Evolutionary conservation across 2,329 filamentous ascomycete species (phyloP).

Genomic region (Ophiosphaerella herpotricha): DNA sequence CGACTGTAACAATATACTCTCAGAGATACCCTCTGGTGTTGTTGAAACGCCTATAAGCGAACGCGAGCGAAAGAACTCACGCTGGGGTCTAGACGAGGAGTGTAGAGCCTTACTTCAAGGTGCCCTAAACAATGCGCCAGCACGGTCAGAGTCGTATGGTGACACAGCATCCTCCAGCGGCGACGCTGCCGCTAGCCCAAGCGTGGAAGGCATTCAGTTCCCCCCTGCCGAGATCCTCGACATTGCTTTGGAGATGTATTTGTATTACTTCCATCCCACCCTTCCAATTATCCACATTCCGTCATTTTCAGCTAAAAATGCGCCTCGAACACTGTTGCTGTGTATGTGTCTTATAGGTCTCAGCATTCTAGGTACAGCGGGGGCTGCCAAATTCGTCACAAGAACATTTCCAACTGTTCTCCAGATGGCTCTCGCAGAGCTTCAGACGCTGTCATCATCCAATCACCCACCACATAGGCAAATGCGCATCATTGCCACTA

Average conservation of each 20-base stretch:
- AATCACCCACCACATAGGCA: slow-evolving; percentile 48
- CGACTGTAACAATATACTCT: slow-evolving; percentile 44
- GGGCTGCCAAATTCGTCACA: slow-evolving; percentile 56
- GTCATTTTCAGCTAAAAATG: slow-evolving; percentile 57
- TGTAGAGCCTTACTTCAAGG: slow-evolving; percentile 49
- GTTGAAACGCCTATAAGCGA: slow-evolving; percentile 33
- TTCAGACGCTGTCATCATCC: slow-evolving; percentile 50
- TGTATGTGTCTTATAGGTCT: slow-evolving; percentile 60
- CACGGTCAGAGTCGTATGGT: slow-evolving; percentile 32
- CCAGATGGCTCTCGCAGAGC: slow-evolving; percentile 49
- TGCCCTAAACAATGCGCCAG: slow-evolving; percentile 30
- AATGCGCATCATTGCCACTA: slow-evolving; percentile 54
- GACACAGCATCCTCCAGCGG: slow-evolving; percentile 40
- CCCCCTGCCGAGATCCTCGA: slow-evolving; percentile 59
- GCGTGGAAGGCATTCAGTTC: slow-evolving; percentile 44
- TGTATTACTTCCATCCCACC: slow-evolving; percentile 59
- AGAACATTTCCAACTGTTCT: slow-evolving; percentile 50
- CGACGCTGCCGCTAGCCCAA: slow-evolving; percentile 32
- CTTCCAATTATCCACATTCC: slow-evolving; percentile 60
- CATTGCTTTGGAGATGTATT: slow-evolving; percentile 59
- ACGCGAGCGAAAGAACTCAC: slow-evolving; percentile 37
- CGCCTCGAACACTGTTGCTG: slow-evolving; percentile 53
- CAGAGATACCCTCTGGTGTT: slow-evolving; percentile 28
- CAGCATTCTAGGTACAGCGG: slow-evolving; percentile 57
- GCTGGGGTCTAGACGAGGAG: slow-evolving; percentile 44